A percentile compares a stretch with the other conserved stretches of the same genome.
Conservation (phyloP, 2,329 filamentous ascomycete species). For the Claviceps fusiformis region DNA sequence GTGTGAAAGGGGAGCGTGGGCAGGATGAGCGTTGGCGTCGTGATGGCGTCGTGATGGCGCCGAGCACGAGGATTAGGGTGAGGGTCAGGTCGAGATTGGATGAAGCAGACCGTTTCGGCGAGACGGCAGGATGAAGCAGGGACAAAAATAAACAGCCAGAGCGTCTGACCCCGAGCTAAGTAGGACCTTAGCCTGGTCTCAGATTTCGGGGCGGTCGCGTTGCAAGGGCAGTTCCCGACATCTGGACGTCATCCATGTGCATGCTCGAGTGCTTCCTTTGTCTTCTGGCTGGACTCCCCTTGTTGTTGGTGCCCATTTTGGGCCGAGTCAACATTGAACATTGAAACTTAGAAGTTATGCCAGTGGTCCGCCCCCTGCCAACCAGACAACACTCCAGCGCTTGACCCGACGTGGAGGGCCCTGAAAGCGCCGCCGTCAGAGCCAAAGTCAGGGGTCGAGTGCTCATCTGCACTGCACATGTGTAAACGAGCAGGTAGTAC, state of each 20-base stretch:
- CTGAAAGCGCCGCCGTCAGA: neutral
- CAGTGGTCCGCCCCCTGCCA: neutral
- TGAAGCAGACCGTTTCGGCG: neutral
- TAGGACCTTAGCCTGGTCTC: neutral
- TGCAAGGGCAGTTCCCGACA: constrained; percentile 1
- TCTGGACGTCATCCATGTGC: constrained; percentile 3
- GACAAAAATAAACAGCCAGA: neutral
- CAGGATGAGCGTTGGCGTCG: neutral
- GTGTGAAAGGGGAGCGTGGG: neutral
- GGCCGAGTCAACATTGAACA: neutral
- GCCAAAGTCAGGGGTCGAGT: neutral
- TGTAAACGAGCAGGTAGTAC: too few species aligned
- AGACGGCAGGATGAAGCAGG: neutral
- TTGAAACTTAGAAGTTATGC: neutral
- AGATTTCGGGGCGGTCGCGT: neutral
- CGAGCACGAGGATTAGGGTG: neutral
- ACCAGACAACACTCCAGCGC: neutral
- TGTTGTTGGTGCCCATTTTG: constrained; percentile 1
- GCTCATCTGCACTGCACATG: too few species aligned
- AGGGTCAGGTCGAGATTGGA: neutral
- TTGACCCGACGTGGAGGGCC: neutral
- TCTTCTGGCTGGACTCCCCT: neutral
- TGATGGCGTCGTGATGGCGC: neutral
- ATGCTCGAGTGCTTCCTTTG: neutral
- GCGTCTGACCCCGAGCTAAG: neutral